Base-by-base conservation (phyloP, 768 basidiomycete species). In the Suillus decipiens region DNA sequence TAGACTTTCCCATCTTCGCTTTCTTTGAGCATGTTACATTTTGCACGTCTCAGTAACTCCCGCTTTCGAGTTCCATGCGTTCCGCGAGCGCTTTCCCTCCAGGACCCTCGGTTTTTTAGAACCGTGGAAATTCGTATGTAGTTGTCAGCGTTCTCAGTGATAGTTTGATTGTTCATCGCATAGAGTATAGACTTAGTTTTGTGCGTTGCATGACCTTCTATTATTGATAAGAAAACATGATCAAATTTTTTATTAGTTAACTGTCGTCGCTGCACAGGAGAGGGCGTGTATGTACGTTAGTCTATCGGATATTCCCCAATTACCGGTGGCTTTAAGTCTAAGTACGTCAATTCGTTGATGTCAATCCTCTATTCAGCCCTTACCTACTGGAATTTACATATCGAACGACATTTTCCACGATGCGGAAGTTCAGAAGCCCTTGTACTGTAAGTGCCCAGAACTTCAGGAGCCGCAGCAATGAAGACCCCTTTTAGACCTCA, bases 321-420 rank as follows among this genome's bases (percentile, higher is more conserved):
- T 1, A 28, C 11, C 37, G 28, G 24, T 37, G 39, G 17, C 24
- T 42, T 15, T 56, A 19, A 41, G 37, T 41, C 15, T 28, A 28
- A 57, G 56, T 57, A 41, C 56, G 56, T 41, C 37, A 57, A 56
- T 28, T 57, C 24, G 10, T 28, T 11, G 24, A 24, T 39, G 55
- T 57, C 36, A 39, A 39, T 28, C 55, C 24, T 24, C 56, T 39
- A 57, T 28, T 41, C 37, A 57, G 55, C 24, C 15, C 14, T 37
- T 56, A 53, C 51, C 31, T 53, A 53, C 31, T n/a, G 41, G 37
- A 39, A 56, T 17, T 56, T 57, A 31, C 56, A 41, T 57, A 57
- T 57, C 15, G 22, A 56, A 56, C 37, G 55, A 39, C 36, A 56
- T 56, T 15, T 56, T 57, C 56, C 28, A 28, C 28, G 37, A 28